Evolutionary conservation across 176 grass and related monocot genomes (phyloP), one percentile per base, ranked within the genome.

Genomic region (Oryza punctata): DNA sequence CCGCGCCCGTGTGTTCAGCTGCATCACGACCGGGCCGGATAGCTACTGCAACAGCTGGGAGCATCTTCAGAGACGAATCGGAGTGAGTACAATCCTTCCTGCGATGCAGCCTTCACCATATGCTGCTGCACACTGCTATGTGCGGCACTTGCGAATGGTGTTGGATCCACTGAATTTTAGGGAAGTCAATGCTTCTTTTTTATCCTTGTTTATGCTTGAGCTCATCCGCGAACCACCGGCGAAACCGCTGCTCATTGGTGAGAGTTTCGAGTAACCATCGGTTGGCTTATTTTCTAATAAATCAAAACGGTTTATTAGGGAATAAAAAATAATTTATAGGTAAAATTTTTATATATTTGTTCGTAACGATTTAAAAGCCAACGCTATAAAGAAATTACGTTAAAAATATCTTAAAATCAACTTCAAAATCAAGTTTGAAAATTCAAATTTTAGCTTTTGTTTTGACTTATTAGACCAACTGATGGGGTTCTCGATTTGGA

Each of bases 41-140:
- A 2, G 6, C 52, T 35, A 27, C 24, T 41, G 12, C 13, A 25
- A 1, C 7, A 12, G 69, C 54, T 26, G 23, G 37, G 50, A 61
- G 74, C 10, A 67, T 80, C 44, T 41, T 71, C 65, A 66, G 61
- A 45, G 40, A 66, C 6, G 47, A 47, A 14, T 47, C 11, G 2
- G 7, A 21, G 81, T 13, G 24, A 5, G 41, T 35, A 46, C 19
- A 21, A 8, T 60, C 65, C 73, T 45, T 47, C 86, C 86, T 70
- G 54, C 59, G 47, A 65, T 83, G 12, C 30, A 64, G 29, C 80
- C 73, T 88, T 43, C 86, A 64, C 79, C 52, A 13, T 18, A 1
- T 44, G 15, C 57, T 61, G 21, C 57, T 61, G 8, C 57, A 2
- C 30, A 0, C 7, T 40, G 65, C 16, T 21, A 9, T 33, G n/a